phyloP scores from a whole-genome alignment of 768 basidiomycete species.

The Boletus rubescentipes region DNA sequence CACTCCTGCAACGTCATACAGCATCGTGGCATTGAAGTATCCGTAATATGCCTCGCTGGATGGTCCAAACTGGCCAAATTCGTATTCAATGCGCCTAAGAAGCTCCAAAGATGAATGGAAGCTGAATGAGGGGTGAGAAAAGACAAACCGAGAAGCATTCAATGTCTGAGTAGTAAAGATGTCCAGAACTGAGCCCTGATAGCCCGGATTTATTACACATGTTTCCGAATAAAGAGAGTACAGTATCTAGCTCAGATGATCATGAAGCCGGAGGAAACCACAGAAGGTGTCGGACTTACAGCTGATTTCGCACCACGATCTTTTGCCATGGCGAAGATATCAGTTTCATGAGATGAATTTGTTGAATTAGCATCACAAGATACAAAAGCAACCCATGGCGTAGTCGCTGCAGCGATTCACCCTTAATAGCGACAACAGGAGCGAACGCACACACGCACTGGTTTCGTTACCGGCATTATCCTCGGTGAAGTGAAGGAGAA shows the following conservation, averaged over 20 bases:
- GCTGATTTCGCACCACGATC: slow-evolving; percentile 80
- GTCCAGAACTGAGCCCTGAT: slow-evolving; percentile 68
- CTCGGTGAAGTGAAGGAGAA: slow-evolving; percentile 82
- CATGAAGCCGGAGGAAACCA: neutral
- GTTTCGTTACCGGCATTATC: slow-evolving; percentile 44
- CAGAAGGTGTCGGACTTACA: slow-evolving; percentile 40
- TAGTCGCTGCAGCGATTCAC: slow-evolving; percentile 46
- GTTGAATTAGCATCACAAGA: slow-evolving; percentile 81
- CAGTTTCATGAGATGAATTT: slow-evolving; percentile 52
- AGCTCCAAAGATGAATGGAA: neutral
- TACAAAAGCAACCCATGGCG: slow-evolving; percentile 91
- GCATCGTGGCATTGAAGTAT: slow-evolving; percentile 57
- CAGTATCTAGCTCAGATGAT: slow-evolving; percentile 50
- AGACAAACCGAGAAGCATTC: slow-evolving; percentile 53
- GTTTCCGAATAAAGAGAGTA: slow-evolving; percentile 73
- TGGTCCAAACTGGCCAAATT: slow-evolving; percentile 59
- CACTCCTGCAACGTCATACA: slow-evolving; percentile 51
- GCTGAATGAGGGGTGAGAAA: neutral
- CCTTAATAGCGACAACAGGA: slow-evolving; percentile 9
- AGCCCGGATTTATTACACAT: slow-evolving; percentile 74
- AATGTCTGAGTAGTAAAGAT: slow-evolving; percentile 72
- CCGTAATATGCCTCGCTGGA: slow-evolving; percentile 51
- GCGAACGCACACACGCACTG: slow-evolving; percentile 46
- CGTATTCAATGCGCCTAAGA: slow-evolving; percentile 51
- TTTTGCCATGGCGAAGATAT: slow-evolving; percentile 81